Evolutionary conservation across 2,329 filamentous ascomycete species (phyloP), one percentile per base, ranked within the genome.

Genomic region (Zymoseptoria tritici): DNA sequence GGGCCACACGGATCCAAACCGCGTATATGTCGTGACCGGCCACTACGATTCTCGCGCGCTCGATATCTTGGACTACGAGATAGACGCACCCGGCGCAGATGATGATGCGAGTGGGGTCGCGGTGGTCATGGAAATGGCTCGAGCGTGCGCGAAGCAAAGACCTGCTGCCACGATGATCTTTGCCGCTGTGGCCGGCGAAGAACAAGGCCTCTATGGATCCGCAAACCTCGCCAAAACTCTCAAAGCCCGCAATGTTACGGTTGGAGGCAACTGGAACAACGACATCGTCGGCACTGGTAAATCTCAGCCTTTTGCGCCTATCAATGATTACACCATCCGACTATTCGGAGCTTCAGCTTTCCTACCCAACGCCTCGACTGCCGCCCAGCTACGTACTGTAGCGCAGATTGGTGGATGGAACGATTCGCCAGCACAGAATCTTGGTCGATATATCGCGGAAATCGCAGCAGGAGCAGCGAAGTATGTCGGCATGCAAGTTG

Each of bases 51-150:
- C 75, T 56, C 75, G 82, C 11, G 75, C 78, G 2, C 77, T 79
- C 1, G 76, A 85, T 61, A 68, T 80, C 0, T 70, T 80, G 55
- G 77, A 85, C 68, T 83, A 79, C 62, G 76, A 75, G 13, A 73
- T 73, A 36, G 80, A 84, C 63, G 78, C 81, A 1, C 82, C 83
- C 0, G 82, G 83, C 1, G 82, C 82, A 0, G 81, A 84, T 60
- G 82, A 85, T 65, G 81, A 85, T 66, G 82, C 80, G 0, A 81
- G 77, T 5, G 81, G 81, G 1, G 80, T 83, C 11, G 79, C 81
- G 70, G 75, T 85, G 21, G 77, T 79, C 0, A 76, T 85, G 66
- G 82, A 85, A 70, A 74, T 85, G 49, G 81, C 81, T 2, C 76
- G 82, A 9, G 73, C 84, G 51, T 74, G 81, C 60, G 77, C 82